These are phyloP conservation scores for Gaillardinia entomophila DNA, from an alignment of 805 yeast genomes.

Conservation along the genomic window DNA sequence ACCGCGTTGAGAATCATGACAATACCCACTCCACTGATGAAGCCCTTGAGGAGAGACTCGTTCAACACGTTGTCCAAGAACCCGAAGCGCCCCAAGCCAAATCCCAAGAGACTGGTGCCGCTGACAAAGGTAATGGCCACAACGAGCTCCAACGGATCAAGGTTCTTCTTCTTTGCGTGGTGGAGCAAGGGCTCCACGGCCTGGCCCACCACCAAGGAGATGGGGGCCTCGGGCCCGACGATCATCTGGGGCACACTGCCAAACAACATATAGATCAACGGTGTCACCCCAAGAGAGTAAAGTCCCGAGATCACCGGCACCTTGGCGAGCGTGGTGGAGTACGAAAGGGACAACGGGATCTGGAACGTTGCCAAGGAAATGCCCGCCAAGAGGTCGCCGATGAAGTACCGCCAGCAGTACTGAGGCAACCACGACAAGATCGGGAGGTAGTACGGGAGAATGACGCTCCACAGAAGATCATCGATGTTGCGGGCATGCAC, in stretches of 20 bases:
- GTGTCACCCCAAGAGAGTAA: constrained; percentile 33
- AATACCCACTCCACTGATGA: constrained; percentile 39
- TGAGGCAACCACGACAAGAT: constrained; percentile 61
- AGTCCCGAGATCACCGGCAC: constrained; percentile 38
- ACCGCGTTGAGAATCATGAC: constrained; percentile 55
- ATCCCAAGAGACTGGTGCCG: constrained; percentile 65
- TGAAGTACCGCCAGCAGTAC: constrained; percentile 35
- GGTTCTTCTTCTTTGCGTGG: constrained; percentile 21
- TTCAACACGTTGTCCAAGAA: constrained; percentile 35
- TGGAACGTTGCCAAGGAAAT: constrained; percentile 85
- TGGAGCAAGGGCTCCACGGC: constrained; percentile 40
- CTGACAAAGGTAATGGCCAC: constrained; percentile 57
- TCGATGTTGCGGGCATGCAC: constrained; percentile 14
- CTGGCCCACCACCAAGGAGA: constrained; percentile 40
- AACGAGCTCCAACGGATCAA: constrained; percentile 24
- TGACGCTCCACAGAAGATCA: constrained; percentile 19
- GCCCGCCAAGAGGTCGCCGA: constrained; percentile 76
- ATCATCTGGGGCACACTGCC: constrained; percentile 44
- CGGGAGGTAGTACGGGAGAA: constrained; percentile 61
- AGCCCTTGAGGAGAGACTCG: constrained; percentile 37
- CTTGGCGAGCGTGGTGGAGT: constrained; percentile 37
- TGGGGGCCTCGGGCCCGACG: constrained; percentile 44
- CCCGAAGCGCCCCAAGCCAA: constrained; percentile 46
- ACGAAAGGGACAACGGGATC: constrained; percentile 65
- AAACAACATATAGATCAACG: constrained; percentile 34